These are phyloP conservation scores for Massariosphaeria phaeospora DNA, from an alignment of 495 filamentous ascomycete species.

Conservation along the genomic window DNA sequence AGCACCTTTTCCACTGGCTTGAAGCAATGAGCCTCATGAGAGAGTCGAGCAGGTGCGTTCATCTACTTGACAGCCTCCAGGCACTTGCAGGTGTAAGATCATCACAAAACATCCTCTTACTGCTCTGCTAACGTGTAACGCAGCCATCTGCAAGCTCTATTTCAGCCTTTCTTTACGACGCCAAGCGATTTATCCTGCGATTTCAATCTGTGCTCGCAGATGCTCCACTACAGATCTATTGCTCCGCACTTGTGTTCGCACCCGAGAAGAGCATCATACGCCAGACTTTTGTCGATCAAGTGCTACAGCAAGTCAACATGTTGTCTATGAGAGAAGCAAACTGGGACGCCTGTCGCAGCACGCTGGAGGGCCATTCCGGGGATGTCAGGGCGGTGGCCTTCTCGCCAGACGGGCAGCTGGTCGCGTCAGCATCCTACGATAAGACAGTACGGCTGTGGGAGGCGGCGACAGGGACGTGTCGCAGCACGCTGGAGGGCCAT, in stretches of 20 bases:
- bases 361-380: background rate
- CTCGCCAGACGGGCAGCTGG: background rate
- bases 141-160: slow-evolving; percentile 3
- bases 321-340: slow-evolving; percentile 6
- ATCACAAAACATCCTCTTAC: background rate
- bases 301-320: slow-evolving; percentile 1
- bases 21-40: background rate
- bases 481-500: no score
- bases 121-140: slow-evolving; percentile 2
- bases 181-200: slow-evolving; percentile 38
- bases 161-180: slow-evolving; percentile 38
- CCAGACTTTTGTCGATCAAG: slow-evolving; percentile 3
- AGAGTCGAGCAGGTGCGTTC: background rate
- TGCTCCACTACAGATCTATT: slow-evolving; percentile 37
- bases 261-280: slow-evolving; percentile 30
- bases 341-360: slow-evolving; percentile 1
- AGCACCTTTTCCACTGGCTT: background rate
- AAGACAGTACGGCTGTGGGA: no score
- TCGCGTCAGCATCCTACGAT: no score
- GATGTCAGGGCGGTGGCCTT: background rate
- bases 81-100: background rate
- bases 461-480: no score
- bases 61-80: background rate
- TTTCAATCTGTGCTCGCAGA: slow-evolving; percentile 31
- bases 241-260: slow-evolving; percentile 39